Base-by-base conservation (phyloP, 2,329 filamentous ascomycete genomes). In the Nigrospora osmanthi region DNA sequence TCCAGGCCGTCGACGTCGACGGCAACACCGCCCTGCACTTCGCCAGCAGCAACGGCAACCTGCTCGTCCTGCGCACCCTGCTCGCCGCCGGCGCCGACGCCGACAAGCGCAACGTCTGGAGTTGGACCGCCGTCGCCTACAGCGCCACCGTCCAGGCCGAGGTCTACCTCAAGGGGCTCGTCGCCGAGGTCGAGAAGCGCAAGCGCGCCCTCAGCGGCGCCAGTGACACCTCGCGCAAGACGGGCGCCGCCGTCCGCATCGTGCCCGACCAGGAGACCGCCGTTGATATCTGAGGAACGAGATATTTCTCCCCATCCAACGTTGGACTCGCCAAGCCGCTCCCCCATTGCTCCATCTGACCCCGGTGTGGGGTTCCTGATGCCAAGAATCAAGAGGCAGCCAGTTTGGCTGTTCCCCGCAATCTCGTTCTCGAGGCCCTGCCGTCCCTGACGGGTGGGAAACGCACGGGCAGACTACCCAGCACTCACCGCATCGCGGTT, bases 11-110 rank as follows among this genome's bases (percentile, higher is more conserved):
- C 4, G 89, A 95, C 57, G 57, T 73, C 1, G 77, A 85, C 47
- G 89, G 89, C n/a, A 93, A 94, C 60, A 94, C 88, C 3, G 86
- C 88, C 0, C 70, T 95, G 37, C 89, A 95, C 65, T 89, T 93
- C 66, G 89, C 89, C 12, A 88, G 82, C 56, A 85, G 85, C 38
- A 87, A 87, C 56, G 89, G 89, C 1, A 85, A 91, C 54, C 64
- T 94, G 38, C 80, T 89, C 44, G 85, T 87, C 1, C 67, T 94
- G 44, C 74, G 89, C 37, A 85, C 89, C 33, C 70, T 95, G 43
- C 72, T 95, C 12, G 81, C 85, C 3, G 87, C 86, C 1, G 89
- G 89, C 11, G 87, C 89, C 0, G 83, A 89, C 53, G 78, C 86
- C 0, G 73, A 84, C 44, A 79, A 78, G 45, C 74, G 75, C 53